Evolutionary conservation across 441 rosid genomes (phyloP), one percentile per base, ranked within the genome.

Genomic region (Populus hybrid): DNA sequence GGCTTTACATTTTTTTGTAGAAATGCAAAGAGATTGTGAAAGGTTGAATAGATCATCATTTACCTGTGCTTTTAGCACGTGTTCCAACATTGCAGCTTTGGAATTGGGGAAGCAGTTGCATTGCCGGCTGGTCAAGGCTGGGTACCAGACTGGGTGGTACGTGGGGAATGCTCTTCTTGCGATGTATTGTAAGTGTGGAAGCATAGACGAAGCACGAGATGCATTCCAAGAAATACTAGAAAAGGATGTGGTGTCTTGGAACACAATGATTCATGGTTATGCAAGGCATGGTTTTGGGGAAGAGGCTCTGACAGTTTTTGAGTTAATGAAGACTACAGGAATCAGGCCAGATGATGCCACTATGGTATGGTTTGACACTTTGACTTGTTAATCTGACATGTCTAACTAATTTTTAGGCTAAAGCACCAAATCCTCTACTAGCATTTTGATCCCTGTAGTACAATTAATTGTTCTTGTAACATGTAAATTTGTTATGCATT

Each of bases 171-270:
- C 94, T 21, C 87, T 92, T 77, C 90, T 92, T 83, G 84, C 85
- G 68, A 92, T 90, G 97, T 92, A 90, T 78, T 89, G 89, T 77
- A 89, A 88, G 82, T 90, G 94, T 78, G 94, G 94, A 83, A 86
- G 91, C 85, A 89, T 90, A 71, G 91, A 87, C 71, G 94, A 92
- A 81, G 97, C 97, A 26, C 77, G 76, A 73, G 78, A 77, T 76
- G 85, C 86, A 79, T 90, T 91, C 76, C 79, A 84, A 80, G 93
- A 89, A 78, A 89, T 92, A 87, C 36, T 42, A 59, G 88, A 88
- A 56, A 91, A 86, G 74, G 95, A 92, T 72, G 78, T 91, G 9
- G 90, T 90, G 75, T 88, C 95, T 56, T 92, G 98, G 95, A 93
- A 92, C 86, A 91, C 94, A 64, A 73, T 90, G 77, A 90, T 92